Percentiles rank a stretch among this genome's conserved stretches.
Evolutionary conservation across 2,329 filamentous ascomycete species (phyloP).

Genomic region (Colletotrichum acutatum): DNA sequence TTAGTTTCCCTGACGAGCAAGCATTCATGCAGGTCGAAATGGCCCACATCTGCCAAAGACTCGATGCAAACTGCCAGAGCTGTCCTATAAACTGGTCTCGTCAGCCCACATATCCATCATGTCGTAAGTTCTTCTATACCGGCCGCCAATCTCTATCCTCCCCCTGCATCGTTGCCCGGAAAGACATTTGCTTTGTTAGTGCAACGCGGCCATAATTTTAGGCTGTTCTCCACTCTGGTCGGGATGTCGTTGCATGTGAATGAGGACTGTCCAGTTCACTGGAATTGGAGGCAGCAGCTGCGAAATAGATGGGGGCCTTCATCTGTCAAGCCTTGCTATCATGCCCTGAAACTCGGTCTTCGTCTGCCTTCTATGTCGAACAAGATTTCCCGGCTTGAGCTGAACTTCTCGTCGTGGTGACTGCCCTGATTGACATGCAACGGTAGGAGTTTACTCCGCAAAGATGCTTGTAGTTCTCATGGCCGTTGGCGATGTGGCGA

Average conservation of each 20-base stretch:
- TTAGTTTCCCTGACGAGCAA: not conserved
- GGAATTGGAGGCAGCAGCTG: too few relatives aligned
- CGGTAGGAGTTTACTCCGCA: too few relatives aligned
- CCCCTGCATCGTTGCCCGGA: not conserved
- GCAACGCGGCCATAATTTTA: not conserved
- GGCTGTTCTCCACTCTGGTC: not conserved
- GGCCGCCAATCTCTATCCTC: too few relatives aligned
- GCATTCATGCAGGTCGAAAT: not conserved
- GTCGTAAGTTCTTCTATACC: not conserved
- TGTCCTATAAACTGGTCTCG: not conserved
- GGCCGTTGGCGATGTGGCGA: not conserved
- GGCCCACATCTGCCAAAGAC: not conserved
- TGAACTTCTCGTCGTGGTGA: too few relatives aligned
- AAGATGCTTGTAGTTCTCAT: not conserved
- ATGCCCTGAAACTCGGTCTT: too few relatives aligned
- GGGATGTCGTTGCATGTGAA: too few relatives aligned
- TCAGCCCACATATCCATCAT: not conserved
- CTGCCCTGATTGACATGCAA: too few relatives aligned
- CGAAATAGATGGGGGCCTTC: too few relatives aligned
- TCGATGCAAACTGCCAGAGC: not conserved
- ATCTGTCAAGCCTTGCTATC: too few relatives aligned
- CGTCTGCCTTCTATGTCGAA: too few relatives aligned
- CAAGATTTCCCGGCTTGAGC: too few relatives aligned
- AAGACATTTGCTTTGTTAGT: not conserved
- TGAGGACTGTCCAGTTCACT: too few relatives aligned